Base-by-base conservation (phyloP, 345 rosid genomes). In the Citrus inodora region DNA sequence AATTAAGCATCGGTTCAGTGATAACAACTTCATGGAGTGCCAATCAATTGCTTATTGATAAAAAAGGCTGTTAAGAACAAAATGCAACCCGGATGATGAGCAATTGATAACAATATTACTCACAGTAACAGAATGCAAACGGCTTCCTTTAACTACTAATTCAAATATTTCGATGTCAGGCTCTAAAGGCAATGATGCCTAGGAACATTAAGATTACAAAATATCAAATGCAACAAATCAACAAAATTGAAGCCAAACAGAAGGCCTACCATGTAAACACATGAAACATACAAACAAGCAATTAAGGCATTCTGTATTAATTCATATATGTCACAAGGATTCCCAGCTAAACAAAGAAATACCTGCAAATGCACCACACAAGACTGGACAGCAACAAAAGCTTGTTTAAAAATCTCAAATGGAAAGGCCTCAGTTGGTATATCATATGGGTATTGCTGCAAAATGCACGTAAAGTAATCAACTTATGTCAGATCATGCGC, bases 341-440 rank as follows among this genome's bases (percentile, higher is more conserved):
- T 19, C 32, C 27, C 53, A 73, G 51, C 21, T 24, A 59, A 81
- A 78, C 4, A 68, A 28, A 79, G 48, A 75, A 53, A 25, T 80
- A 95, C 98, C 92, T 93, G 98, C 79, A 95, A 86, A 88, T 95
- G 99, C 82, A 95, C 98, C 83, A 95, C 99, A 60, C 98, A 95
- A 37, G 99, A 95, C 89, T 95, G 99, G 82, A 95, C 86, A 72
- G 97, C 98, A 56, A 92, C 98, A 84, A 95, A 95, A 46, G 97
- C 98, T 90, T 95, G 97, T 82, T 95, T 93, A 77, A 95, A 95
- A 82, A 93, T 93, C 87, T 93, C 94, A 87, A 91, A 95, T 11
- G 94, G 67, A 81, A 93, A 95, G 79, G 98, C 99, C 82, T 93
- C 99, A 21, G 98, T 93, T 58, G 98, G 99, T 84, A 95, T 95